A percentile compares a stretch with the other conserved stretches of the same genome.
Conservation (phyloP, 108 stramenopile genomes). For the Cyclotella sp. region DNA sequence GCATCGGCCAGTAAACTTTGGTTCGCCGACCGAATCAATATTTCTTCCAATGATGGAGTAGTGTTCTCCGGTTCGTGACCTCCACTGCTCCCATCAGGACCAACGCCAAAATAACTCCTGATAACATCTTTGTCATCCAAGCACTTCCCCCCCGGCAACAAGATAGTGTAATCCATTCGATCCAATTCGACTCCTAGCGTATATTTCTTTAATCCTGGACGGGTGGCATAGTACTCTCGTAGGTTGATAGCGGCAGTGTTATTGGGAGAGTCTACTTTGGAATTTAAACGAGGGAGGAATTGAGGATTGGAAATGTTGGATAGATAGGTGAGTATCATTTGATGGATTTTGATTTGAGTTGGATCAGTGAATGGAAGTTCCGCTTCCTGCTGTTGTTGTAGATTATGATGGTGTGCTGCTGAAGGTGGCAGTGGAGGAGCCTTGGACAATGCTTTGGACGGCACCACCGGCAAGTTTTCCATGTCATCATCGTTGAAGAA, state of each 20-base stretch:
- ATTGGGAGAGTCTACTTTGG: constrained; percentile 23
- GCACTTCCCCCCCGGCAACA: constrained; percentile 48
- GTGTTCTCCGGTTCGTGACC: background rate
- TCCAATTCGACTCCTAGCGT: constrained; percentile 77
- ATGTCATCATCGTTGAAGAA: constrained; percentile 42
- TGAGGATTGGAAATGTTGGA: constrained; percentile 5
- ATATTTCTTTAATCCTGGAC: constrained; percentile 74
- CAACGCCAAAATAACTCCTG: constrained; percentile 39
- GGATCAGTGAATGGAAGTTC: background rate
- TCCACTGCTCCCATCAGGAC: background rate
- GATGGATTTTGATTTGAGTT: background rate
- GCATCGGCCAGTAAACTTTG: constrained; percentile 85
- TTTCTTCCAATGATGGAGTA: constrained; percentile 30
- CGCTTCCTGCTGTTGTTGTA: background rate
- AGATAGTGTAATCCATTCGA: constrained; percentile 76
- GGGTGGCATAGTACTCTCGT: constrained; percentile 61
- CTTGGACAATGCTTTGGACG: background rate
- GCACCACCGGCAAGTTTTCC: background rate
- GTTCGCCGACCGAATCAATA: constrained; percentile 73
- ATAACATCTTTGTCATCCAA: constrained; percentile 37
- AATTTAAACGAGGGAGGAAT: constrained; percentile 60
- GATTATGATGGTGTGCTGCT: background rate
- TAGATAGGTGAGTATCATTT: background rate
- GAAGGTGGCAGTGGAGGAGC: constrained; percentile 26
- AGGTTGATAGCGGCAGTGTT: constrained; percentile 65